phyloP scores from a whole-genome alignment of 176 grass and related monocot species.

The Rhipidocladum racemiflorum region DNA sequence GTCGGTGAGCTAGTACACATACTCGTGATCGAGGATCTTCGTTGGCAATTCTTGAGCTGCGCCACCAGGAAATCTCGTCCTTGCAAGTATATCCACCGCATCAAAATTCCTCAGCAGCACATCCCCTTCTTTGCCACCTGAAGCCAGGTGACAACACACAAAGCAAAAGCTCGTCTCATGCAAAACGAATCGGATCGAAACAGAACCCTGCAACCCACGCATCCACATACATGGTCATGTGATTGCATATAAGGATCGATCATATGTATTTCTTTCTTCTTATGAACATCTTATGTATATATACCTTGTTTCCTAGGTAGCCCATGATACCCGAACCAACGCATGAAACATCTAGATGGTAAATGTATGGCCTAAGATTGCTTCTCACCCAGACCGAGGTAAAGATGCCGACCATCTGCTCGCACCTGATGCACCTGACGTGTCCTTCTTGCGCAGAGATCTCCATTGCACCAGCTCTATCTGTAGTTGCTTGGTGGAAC shows the following conservation, averaged over 20 bases:
- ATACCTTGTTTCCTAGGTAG: constrained; percentile 94
- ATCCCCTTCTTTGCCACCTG: constrained; percentile 79
- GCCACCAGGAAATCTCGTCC: constrained; percentile 57
- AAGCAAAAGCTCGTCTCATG: constrained; percentile 86
- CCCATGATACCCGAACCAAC: constrained; percentile 89
- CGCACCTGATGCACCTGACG: constrained; percentile 76
- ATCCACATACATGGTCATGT: constrained; percentile 4
- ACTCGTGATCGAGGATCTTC: constrained; percentile 88
- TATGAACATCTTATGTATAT: constrained; percentile 15
- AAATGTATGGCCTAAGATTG: constrained; percentile 55
- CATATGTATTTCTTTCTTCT: not conserved
- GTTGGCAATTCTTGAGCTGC: constrained; percentile 50
- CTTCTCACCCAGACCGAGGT: constrained; percentile 65
- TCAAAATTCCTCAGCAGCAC: constrained; percentile 72
- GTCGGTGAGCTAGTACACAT: constrained; percentile 34
- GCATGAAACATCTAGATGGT: constrained; percentile 59
- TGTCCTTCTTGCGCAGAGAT: not conserved
- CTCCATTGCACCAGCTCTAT: constrained; percentile 33
- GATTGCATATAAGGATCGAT: constrained; percentile 10
- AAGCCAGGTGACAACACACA: constrained; percentile 93
- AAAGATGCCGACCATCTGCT: constrained; percentile 99
- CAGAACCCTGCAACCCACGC: constrained; percentile 59
- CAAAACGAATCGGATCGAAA: constrained; percentile 74
- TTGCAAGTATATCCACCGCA: constrained; percentile 52
- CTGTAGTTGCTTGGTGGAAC: constrained; percentile 32